Conservation (phyloP, 2,329 filamentous ascomycete species). For the Colletotrichum kahawae region DNA sequence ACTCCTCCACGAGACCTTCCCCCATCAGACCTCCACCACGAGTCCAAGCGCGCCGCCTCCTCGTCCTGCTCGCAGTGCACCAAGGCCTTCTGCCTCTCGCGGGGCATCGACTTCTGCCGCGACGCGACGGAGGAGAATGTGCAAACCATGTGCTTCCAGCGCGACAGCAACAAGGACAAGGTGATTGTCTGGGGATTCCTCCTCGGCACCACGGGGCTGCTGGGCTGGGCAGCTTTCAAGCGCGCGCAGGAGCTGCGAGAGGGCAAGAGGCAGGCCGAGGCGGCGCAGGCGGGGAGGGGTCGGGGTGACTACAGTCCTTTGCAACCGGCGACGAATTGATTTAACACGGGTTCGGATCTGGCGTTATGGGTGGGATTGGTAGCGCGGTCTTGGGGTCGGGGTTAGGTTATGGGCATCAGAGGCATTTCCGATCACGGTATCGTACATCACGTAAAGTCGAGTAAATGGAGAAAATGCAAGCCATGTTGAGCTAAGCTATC, state of each 20-base stretch:
- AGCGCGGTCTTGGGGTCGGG: not conserved
- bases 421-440: not conserved
- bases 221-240: constrained; percentile 64
- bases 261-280: constrained; percentile 22
- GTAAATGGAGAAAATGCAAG: not conserved
- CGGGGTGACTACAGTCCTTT: constrained; percentile 20
- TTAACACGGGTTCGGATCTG: not conserved
- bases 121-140: constrained; percentile 66
- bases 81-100: constrained; percentile 66
- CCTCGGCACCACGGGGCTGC: constrained; percentile 59
- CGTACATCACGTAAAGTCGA: not conserved
- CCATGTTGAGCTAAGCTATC: constrained; percentile 2
- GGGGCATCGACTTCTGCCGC: constrained; percentile 67
- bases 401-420: not conserved
- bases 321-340: not conserved
- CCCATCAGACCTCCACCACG: constrained; percentile 22
- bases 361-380: not conserved
- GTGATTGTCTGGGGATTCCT: constrained; percentile 71
- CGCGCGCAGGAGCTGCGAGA: constrained; percentile 49
- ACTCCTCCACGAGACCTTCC: constrained; percentile 28
- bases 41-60: constrained; percentile 38
- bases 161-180: constrained; percentile 70
- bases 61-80: constrained; percentile 66
- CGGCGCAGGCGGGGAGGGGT: not conserved
- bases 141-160: constrained; percentile 68